A percentile compares a stretch with the other conserved stretches of the same genome.
phyloP scores from a whole-genome alignment of 2,329 filamentous ascomycete species.

The Trichoderma koningiopsis region DNA sequence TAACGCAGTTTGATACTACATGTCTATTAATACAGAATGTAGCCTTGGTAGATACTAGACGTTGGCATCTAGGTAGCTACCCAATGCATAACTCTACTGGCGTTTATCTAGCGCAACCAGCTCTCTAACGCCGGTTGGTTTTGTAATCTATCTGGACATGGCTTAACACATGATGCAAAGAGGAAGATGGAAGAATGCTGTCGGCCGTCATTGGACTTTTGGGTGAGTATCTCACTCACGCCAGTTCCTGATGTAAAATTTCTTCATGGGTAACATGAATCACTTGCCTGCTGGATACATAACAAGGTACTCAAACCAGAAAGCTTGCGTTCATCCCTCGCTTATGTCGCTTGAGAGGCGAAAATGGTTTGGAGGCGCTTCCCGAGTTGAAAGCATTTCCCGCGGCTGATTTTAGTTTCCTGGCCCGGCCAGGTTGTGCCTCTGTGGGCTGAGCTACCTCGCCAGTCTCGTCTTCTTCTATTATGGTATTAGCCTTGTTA shows the following conservation, averaged over 20 bases:
- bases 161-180: background rate
- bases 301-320: conserved; percentile 27
- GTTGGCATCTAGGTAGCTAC: background rate
- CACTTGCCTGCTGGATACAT: background rate
- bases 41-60: background rate
- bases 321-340: conserved; percentile 65
- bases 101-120: background rate
- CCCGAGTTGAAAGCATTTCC: conserved; percentile 51
- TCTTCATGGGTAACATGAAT: background rate
- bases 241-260: background rate
- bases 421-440: conserved; percentile 16
- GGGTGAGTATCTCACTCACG: background rate
- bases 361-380: conserved; percentile 57
- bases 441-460: background rate
- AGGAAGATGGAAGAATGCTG: background rate
- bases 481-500: conserved; percentile 5
- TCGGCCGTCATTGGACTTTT: background rate
- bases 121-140: background rate
- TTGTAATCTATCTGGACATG: background rate
- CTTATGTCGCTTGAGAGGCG: conserved; percentile 71
- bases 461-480: conserved; percentile 14
- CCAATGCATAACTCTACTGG: background rate
- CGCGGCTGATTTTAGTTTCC: conserved; percentile 40
- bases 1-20: background rate
- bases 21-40: background rate